Conservation (phyloP, 352 stramenopile genomes). For the Phytophthora ramorum region DNA sequence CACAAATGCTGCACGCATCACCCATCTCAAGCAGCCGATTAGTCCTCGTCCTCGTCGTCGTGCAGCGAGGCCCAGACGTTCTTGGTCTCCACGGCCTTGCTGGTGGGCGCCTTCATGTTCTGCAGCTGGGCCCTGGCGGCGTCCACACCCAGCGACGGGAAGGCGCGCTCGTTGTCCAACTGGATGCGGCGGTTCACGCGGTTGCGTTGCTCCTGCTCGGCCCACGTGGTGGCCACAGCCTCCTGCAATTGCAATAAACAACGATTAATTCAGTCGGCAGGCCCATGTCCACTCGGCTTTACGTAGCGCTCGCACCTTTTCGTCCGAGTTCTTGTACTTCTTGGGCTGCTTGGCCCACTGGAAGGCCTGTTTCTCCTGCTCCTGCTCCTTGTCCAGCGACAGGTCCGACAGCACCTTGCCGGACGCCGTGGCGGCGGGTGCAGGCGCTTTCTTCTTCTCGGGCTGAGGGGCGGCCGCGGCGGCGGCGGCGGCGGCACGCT, state of each 20-base stretch:
- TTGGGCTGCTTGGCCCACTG: slow-evolving; percentile 88
- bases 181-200: slow-evolving; percentile 65
- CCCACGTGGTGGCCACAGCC: slow-evolving; percentile 67
- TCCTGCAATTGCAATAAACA: slow-evolving; percentile 36
- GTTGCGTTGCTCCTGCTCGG: slow-evolving; percentile 79
- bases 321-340: slow-evolving; percentile 77
- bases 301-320: slow-evolving; percentile 31
- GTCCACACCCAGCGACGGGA: slow-evolving; percentile 76
- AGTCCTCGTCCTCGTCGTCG: slow-evolving; percentile 72
- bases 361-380: slow-evolving; percentile 59
- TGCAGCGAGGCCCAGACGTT: slow-evolving; percentile 77
- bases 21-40: slow-evolving; percentile 9
- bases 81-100: slow-evolving; percentile 72
- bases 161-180: slow-evolving; percentile 77
- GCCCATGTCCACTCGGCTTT: no score
- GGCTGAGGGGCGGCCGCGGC: slow-evolving; percentile 29
- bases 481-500: slow-evolving; percentile 35
- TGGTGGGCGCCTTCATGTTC: slow-evolving; percentile 68
- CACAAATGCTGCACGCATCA: not conserved
- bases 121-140: slow-evolving; percentile 54
- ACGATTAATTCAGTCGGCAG: no score
- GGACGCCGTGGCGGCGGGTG: slow-evolving; percentile 23
- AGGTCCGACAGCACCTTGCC: slow-evolving; percentile 75
- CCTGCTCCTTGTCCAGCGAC: slow-evolving; percentile 58
- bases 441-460: slow-evolving; percentile 5